Percentiles rank a stretch among this genome's conserved stretches.
Evolutionary conservation across 177 flowering plant genomes (phyloP).

Genomic region (Vitis hybrid): DNA sequence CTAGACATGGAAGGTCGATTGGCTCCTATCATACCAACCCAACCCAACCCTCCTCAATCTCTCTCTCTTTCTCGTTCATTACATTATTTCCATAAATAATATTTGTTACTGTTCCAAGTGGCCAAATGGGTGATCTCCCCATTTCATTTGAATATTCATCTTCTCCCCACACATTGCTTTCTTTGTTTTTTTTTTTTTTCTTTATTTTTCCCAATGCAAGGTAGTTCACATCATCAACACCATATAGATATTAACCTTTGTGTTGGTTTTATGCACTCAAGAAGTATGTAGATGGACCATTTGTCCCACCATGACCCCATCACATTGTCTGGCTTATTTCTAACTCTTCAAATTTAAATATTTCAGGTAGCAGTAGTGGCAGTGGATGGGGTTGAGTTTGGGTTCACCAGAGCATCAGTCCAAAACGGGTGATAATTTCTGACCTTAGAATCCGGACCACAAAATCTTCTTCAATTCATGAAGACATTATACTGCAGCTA

Average conservation of each 20-base stretch:
- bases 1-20: constrained; percentile 16
- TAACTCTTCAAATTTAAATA: neutral
- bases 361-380: neutral
- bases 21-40: neutral
- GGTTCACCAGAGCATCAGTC: neutral
- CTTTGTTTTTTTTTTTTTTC: neutral
- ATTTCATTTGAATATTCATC: neutral
- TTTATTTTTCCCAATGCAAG: neutral
- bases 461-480: no score
- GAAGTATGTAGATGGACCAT: neutral
- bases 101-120: neutral
- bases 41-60: neutral
- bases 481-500: no score
- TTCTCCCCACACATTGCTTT: neutral
- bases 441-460: neutral
- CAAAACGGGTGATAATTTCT: neutral
- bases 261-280: constrained; percentile 9
- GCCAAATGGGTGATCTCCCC: neutral
- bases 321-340: neutral
- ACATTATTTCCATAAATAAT: neutral
- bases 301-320: neutral
- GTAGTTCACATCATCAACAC: neutral
- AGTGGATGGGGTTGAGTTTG: neutral
- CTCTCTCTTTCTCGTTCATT: neutral
- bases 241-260: constrained; percentile 1